Evolutionary conservation across 78 protist genomes (phyloP).

Genomic region (Dictyostelium firmibasis): DNA sequence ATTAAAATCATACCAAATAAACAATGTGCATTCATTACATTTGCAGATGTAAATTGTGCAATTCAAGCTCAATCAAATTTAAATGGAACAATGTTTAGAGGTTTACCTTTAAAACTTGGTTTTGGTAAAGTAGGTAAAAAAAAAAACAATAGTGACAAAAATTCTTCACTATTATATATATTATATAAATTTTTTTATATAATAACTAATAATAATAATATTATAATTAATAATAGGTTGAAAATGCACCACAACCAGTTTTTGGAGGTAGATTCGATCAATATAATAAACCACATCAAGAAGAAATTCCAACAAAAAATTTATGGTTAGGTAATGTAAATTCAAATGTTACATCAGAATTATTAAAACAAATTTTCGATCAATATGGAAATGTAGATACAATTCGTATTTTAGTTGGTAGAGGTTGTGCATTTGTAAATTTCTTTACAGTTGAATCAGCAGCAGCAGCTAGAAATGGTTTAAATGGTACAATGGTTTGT

Average conservation of each 20-base stretch:
- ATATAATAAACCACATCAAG: constrained; percentile 14
- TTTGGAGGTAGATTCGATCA: background rate
- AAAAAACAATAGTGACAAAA: background rate
- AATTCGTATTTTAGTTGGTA: constrained; percentile 45
- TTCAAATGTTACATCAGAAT: constrained; percentile 14
- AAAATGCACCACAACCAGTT: constrained; percentile 14
- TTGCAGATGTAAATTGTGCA: constrained; percentile 47
- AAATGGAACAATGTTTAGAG: constrained; percentile 18
- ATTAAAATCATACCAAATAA: constrained; percentile 37
- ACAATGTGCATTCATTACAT: constrained; percentile 52
- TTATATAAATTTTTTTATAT: background rate
- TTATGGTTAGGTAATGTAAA: constrained; percentile 79
- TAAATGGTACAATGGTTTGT: constrained; percentile 34
- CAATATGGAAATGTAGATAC: constrained; percentile 45
- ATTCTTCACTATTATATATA: background rate
- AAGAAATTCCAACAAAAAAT: constrained; percentile 52
- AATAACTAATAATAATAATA: no score
- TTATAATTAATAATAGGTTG: background rate
- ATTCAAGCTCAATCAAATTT: constrained; percentile 52
- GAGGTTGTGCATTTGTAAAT: constrained; percentile 77
- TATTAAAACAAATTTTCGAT: constrained; percentile 31
- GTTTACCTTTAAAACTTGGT: constrained; percentile 49
- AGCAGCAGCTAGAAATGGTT: background rate
- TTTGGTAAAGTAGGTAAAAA: constrained; percentile 47
- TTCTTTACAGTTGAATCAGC: constrained; percentile 35